These are phyloP conservation scores for Mortierella claussenii DNA, from an alignment of 192 early-diverging fungal genomes.

Conservation along the genomic window DNA sequence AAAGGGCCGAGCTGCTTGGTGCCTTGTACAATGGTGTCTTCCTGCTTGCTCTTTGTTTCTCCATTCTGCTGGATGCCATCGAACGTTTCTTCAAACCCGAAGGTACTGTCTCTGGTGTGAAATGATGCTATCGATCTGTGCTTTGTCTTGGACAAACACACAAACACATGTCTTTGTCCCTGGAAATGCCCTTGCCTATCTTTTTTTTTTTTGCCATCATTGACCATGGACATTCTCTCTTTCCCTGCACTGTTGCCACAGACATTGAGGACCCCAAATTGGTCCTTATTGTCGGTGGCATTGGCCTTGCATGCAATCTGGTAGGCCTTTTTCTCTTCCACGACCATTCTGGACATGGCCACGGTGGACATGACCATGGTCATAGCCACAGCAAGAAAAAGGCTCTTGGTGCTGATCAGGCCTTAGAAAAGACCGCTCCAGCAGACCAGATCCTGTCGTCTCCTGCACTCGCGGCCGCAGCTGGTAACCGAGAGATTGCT, in stretches of 20 bases:
- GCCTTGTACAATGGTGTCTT: slow-evolving; percentile 94
- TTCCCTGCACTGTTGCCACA: no score
- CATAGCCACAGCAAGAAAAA: slow-evolving; percentile 60
- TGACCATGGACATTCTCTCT: no score
- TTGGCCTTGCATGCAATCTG: slow-evolving; percentile 82
- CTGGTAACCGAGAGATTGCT: neutral
- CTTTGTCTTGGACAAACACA: neutral
- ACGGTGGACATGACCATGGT: slow-evolving; percentile 62
- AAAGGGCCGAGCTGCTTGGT: slow-evolving; percentile 91
- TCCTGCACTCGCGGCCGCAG: neutral
- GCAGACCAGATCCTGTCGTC: neutral
- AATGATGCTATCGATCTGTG: neutral
- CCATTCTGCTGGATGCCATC: slow-evolving; percentile 87
- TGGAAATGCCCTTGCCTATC: no score
- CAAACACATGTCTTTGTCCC: neutral
- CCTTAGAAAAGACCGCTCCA: neutral
- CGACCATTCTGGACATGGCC: slow-evolving; percentile 57
- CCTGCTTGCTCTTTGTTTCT: slow-evolving; percentile 90
- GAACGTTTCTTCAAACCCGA: slow-evolving; percentile 81
- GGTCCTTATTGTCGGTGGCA: slow-evolving; percentile 81
- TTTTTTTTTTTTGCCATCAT: slow-evolving; percentile 64
- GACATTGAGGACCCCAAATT: slow-evolving; percentile 76
- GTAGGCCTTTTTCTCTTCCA: slow-evolving; percentile 87
- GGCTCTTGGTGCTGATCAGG: no score
- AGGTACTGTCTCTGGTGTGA: slow-evolving; percentile 30